Evolutionary conservation across 2,329 filamentous ascomycete genomes (phyloP), one percentile per base, ranked within the genome.

Genomic region (Verticillium longisporum): DNA sequence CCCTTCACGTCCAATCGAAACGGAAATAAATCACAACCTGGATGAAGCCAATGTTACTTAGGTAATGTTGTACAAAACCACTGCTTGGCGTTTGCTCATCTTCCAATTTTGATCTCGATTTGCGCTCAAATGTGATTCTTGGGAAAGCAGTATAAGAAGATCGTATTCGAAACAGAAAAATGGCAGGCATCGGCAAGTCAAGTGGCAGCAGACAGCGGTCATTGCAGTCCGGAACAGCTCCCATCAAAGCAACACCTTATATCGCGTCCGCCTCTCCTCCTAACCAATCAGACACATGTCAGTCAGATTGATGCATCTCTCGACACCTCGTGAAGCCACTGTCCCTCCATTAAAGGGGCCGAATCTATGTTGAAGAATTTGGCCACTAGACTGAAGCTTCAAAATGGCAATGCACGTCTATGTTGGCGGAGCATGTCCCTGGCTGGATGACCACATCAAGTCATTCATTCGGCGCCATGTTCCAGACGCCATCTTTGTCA

Each of bases 391-490:
- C 15, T n/a, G 15, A 41, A 6, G 11, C 13, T 41, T n/a, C 13
- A 41, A 31, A n/a, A 41, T 26, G 5, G 6, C 54, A 59, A 70
- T 71, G 68, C 63, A 72, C 56, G 70, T 64, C 13, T 71, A 65
- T 55, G 64, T 72, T 11, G 62, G 69, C 31, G 62, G 62, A 6
- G 64, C 70, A 3, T 61, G 60, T 18, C 63, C 66, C 14, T 76
- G 74, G 74, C 65, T 76, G 4, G 65, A 74, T 50, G 62, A 67
- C 11, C 70, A 74, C 50, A 62, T 76, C 57, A 66, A 68, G 61
- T 60, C 65, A 4, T 74, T 66, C 50, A 69, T 76, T 57, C 64
- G 59, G 5, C 61, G 61, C 1, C 70, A 74, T 31, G 67, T 71
- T 0, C 70, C 69, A 0, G 67, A 70, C 6, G 67, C 67, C 4